Percentiles rank a stretch among this genome's conserved stretches.
These are phyloP conservation scores for Aspergillus bombycis DNA, from an alignment of 2,329 filamentous ascomycete species.

Conservation along the genomic window DNA sequence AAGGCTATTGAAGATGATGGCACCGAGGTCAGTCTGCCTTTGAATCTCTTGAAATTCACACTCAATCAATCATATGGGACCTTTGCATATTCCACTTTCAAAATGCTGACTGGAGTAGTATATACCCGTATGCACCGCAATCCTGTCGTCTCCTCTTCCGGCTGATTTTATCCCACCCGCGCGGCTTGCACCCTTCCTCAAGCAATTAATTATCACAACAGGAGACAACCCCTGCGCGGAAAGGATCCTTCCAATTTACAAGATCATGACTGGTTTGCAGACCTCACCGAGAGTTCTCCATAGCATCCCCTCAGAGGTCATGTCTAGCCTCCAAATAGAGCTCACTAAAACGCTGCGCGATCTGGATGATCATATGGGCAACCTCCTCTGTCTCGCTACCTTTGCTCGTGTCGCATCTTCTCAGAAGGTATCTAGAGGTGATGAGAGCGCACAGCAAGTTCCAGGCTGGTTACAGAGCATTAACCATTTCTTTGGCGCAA, in stretches of 20 bases:
- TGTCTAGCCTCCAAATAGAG: conserved; percentile 41
- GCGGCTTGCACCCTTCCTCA: conserved; percentile 37
- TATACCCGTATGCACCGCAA: conserved; percentile 32
- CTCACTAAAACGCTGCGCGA: conserved; percentile 43
- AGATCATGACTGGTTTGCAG: conserved; percentile 35
- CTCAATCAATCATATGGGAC: not conserved
- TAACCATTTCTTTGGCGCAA: conserved; percentile 43
- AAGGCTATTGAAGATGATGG: conserved; percentile 31
- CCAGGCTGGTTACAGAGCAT: conserved; percentile 40
- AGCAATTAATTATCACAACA: conserved; percentile 32
- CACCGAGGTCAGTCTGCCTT: conserved; percentile 31
- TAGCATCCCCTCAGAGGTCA: conserved; percentile 36
- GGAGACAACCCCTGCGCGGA: conserved; percentile 34
- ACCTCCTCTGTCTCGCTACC: conserved; percentile 45
- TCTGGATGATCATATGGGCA: conserved; percentile 44
- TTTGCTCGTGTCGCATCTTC: conserved; percentile 39
- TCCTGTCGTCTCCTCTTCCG: conserved; percentile 41
- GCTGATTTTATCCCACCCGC: conserved; percentile 33
- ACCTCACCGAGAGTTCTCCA: conserved; percentile 30
- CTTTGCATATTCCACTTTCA: not conserved
- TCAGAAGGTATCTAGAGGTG: conserved; percentile 6
- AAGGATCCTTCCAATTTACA: conserved; percentile 38
- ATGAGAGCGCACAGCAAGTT: conserved; percentile 20
- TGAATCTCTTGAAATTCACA: not conserved
- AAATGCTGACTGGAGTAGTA: conserved; percentile 27